Percentiles rank a stretch among this genome's conserved stretches.
phyloP scores from a whole-genome alignment of 306 rosid genomes.

The Dalbergia cochinchinensis region DNA sequence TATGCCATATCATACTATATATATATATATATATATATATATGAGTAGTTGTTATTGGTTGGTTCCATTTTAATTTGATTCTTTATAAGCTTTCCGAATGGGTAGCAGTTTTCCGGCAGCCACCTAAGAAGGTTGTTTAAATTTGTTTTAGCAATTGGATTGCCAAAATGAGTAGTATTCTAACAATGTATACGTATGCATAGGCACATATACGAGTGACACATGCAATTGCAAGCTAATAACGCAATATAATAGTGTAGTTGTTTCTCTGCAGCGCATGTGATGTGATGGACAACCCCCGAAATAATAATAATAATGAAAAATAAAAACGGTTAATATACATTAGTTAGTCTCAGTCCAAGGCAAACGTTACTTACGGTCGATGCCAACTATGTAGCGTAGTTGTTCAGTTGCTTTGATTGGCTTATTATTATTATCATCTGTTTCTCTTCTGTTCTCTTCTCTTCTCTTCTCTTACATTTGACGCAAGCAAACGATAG shows the following conservation, averaged over 20 bases:
- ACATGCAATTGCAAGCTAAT: conserved; percentile 2
- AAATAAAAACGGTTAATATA: not conserved
- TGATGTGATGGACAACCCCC: too few relatives aligned
- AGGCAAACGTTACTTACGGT: not conserved
- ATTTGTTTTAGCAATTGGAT: not conserved
- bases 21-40: not conserved
- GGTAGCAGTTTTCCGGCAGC: conserved; percentile 37
- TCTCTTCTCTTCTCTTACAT: not conserved
- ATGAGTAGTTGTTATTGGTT: not conserved
- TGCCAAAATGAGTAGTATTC: conserved; percentile 16
- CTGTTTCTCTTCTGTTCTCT: not conserved
- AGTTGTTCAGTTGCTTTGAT: not conserved
- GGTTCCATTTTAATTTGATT: not conserved
- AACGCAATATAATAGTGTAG: not conserved
- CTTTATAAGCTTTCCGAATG: not conserved
- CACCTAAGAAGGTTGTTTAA: conserved; percentile 30
- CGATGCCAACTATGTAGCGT: conserved; percentile 1
- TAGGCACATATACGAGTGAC: not conserved
- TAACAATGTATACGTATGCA: not conserved
- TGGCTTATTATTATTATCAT: not conserved
- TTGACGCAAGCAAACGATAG: not conserved
- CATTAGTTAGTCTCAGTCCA: not conserved
- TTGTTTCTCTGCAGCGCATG: not conserved
- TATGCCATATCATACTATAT: not conserved
- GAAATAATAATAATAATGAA: too few relatives aligned